These are phyloP conservation scores for Wickerhamiella bombiphila DNA, from an alignment of 805 yeast genomes.

Conservation along the genomic window DNA sequence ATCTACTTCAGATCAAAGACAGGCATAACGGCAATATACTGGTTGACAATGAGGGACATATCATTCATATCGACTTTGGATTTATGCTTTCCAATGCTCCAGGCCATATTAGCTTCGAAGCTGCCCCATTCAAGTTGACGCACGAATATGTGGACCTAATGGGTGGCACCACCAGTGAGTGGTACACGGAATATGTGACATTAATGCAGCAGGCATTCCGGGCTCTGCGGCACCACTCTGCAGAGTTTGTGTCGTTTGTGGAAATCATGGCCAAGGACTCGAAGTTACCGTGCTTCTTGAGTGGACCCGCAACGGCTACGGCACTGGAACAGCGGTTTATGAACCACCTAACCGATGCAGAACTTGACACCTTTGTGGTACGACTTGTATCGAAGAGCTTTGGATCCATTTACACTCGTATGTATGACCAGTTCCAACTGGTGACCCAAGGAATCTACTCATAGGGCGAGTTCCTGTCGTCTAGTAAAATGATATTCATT, in stretches of 20 bases:
- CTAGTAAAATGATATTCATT: too few relatives aligned
- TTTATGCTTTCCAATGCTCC: slow-evolving; percentile 87
- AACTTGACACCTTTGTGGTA: slow-evolving; percentile 68
- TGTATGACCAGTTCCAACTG: slow-evolving; percentile 90
- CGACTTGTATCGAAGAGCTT: slow-evolving; percentile 64
- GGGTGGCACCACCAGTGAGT: slow-evolving; percentile 59
- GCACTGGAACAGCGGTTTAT: slow-evolving; percentile 73
- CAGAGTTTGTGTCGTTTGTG: slow-evolving; percentile 65
- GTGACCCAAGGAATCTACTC: slow-evolving; percentile 91
- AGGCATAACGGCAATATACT: slow-evolving; percentile 96
- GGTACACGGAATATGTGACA: slow-evolving; percentile 44
- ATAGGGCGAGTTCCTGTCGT: too few relatives aligned
- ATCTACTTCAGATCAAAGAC: slow-evolving; percentile 84
- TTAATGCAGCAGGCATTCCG: slow-evolving; percentile 61
- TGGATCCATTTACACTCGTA: slow-evolving; percentile 77
- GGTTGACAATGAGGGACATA: slow-evolving; percentile 92
- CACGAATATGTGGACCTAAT: slow-evolving; percentile 75
- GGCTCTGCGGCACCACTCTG: slow-evolving; percentile 57
- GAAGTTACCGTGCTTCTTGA: slow-evolving; percentile 76
- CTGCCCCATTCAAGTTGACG: slow-evolving; percentile 91
- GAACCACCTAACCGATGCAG: slow-evolving; percentile 54
- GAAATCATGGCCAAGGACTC: slow-evolving; percentile 92
- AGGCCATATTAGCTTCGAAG: slow-evolving; percentile 93
- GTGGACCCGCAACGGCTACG: slow-evolving; percentile 70
- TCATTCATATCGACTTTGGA: slow-evolving; percentile 84